Conservation (phyloP, 2,329 filamentous ascomycete genomes). For the Ophiostoma australiae region DNA sequence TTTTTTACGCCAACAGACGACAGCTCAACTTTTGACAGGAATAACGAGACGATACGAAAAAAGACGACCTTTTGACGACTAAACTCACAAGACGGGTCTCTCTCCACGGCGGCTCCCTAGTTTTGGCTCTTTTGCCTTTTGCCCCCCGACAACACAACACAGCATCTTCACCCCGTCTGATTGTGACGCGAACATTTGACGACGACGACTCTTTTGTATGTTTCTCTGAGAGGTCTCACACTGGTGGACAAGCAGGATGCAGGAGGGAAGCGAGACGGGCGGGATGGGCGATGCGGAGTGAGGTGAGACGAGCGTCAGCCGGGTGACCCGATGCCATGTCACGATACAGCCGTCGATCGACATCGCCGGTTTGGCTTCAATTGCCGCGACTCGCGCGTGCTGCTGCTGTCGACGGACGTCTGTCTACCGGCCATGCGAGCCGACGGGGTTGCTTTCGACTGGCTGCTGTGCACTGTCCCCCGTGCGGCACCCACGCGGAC, state of each 20-base stretch:
- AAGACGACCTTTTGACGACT: slow-evolving; percentile 1
- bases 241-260: neutral
- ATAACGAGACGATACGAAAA: neutral
- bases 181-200: neutral
- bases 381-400: neutral
- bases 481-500: neutral
- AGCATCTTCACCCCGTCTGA: neutral
- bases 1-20: neutral
- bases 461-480: neutral
- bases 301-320: neutral
- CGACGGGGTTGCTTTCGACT: neutral
- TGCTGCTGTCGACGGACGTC: neutral
- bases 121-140: slow-evolving; percentile 3
- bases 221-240: neutral
- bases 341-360: neutral
- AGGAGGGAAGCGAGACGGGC: neutral
- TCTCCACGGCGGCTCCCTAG: neutral
- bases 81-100: neutral
- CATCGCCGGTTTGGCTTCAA: neutral
- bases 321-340: neutral
- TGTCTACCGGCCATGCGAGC: neutral
- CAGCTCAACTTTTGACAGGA: neutral
- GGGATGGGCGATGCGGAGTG: neutral
- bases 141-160: neutral
- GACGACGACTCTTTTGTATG: neutral